Evolutionary conservation across 805 yeast species (phyloP).

Genomic region (Hyphopichia homilentoma): DNA sequence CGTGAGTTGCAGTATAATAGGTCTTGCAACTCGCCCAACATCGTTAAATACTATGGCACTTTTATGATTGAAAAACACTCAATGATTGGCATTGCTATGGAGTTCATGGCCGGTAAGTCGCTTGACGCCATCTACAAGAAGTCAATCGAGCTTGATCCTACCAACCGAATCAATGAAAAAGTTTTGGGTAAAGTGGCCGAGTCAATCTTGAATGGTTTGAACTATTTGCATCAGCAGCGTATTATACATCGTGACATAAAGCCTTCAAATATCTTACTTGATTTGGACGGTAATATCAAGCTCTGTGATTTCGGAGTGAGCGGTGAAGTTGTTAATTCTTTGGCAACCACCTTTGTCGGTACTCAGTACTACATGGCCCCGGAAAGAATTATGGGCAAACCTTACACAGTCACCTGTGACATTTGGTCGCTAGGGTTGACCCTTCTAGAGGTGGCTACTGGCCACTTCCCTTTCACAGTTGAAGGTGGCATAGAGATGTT

Average conservation of each 20-base stretch:
- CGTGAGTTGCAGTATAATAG: slow-evolving; percentile 88
- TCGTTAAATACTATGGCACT: slow-evolving; percentile 91
- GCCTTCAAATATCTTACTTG: slow-evolving; percentile 87
- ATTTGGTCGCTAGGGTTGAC: slow-evolving; percentile 91
- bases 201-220: slow-evolving; percentile 76
- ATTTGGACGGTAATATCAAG: slow-evolving; percentile 75
- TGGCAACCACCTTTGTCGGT: slow-evolving; percentile 96
- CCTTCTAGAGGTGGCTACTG: slow-evolving; percentile 85
- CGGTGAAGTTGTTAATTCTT: slow-evolving; percentile 92
- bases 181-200: slow-evolving; percentile 90
- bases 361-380: slow-evolving; percentile 99
- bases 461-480: slow-evolving; percentile 71
- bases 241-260: slow-evolving; percentile 95
- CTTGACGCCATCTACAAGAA: slow-evolving; percentile 86
- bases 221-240: slow-evolving; percentile 81
- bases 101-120: slow-evolving; percentile 91
- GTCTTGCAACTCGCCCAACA: slow-evolving; percentile 75
- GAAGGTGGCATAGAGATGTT: slow-evolving; percentile 30
- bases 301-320: slow-evolving; percentile 97
- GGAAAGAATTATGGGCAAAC: slow-evolving; percentile 92
- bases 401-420: slow-evolving; percentile 92
- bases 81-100: slow-evolving; percentile 93
- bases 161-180: slow-evolving; percentile 88
- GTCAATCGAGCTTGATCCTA: slow-evolving; percentile 56
- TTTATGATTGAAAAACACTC: slow-evolving; percentile 73